These are phyloP conservation scores for Puccinia polysora DNA, from an alignment of 1,284 basidiomycete genomes.

Conservation along the genomic window DNA sequence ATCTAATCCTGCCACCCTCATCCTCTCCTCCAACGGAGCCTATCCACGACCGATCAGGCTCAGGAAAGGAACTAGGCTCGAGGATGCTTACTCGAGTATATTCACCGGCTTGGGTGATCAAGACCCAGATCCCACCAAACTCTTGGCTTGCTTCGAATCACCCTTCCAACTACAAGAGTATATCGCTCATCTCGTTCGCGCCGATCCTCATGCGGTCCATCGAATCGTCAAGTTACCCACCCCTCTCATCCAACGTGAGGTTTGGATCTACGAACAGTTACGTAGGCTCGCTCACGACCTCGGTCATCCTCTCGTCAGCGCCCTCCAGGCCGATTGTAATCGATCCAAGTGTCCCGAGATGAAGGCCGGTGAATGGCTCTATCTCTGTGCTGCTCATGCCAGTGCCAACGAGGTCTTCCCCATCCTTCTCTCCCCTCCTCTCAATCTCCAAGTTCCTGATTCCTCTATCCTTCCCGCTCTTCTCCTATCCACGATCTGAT, in stretches of 20 bases:
- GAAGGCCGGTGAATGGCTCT: constrained; percentile 96
- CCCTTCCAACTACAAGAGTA: constrained; percentile 94
- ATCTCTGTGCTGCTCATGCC: constrained; percentile 82
- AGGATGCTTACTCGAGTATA: constrained; percentile 41
- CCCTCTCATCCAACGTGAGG: constrained; percentile 63
- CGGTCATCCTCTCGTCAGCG: constrained; percentile 78
- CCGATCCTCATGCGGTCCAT: constrained; percentile 81
- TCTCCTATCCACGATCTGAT: constrained; percentile 4
- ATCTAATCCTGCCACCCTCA: not conserved
- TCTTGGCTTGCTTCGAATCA: constrained; percentile 62
- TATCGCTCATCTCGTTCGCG: constrained; percentile 75
- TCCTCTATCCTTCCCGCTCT: constrained; percentile 24
- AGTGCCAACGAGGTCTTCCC: constrained; percentile 56
- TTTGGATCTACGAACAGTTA: constrained; percentile 91
- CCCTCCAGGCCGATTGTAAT: constrained; percentile 77
- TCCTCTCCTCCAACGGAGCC: constrained; percentile 2
- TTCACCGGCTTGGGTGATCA: constrained; percentile 38
- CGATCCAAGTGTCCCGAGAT: constrained; percentile 82
- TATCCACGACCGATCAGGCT: constrained; percentile 20
- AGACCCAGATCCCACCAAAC: constrained; percentile 48
- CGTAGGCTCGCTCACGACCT: constrained; percentile 86
- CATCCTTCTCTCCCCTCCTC: constrained; percentile 62
- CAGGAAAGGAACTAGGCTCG: constrained; percentile 25
- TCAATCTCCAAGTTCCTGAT: constrained; percentile 25
- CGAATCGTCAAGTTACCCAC: constrained; percentile 70